A percentile compares a stretch with the other conserved stretches of the same genome.
Conservation (phyloP, 2,329 filamentous ascomycete species). For the Alternaria gansuensis region DNA sequence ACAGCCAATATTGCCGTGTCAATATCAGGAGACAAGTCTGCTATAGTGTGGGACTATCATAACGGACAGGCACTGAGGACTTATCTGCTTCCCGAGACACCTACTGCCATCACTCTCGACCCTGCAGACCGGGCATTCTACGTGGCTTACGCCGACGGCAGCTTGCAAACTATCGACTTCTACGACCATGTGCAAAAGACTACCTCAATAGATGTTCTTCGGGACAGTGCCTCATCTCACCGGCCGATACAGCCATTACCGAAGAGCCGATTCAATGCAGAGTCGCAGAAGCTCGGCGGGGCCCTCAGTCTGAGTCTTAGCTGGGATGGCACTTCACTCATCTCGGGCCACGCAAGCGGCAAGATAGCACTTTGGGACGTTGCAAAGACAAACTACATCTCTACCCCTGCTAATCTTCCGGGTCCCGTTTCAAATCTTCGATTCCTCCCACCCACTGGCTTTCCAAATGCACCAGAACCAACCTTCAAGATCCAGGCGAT, state of each 20-base stretch:
- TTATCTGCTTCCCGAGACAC: conserved; percentile 77
- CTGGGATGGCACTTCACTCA: conserved; percentile 80
- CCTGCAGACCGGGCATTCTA: conserved; percentile 85
- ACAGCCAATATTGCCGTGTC: conserved; percentile 85
- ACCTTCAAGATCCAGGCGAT: conserved; percentile 67
- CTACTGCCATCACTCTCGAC: conserved; percentile 78
- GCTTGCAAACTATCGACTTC: conserved; percentile 81
- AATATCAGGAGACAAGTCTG: conserved; percentile 83
- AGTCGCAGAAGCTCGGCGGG: conserved; percentile 70
- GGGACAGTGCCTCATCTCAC: conserved; percentile 66
- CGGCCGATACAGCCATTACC: conserved; percentile 57
- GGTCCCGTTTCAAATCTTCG: conserved; percentile 82
- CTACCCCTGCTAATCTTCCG: conserved; percentile 75
- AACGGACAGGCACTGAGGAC: conserved; percentile 80
- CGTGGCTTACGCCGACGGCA: conserved; percentile 80
- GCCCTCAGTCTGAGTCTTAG: conserved; percentile 75
- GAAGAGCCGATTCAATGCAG: conserved; percentile 57
- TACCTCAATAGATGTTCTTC: conserved; percentile 51
- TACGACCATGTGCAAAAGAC: conserved; percentile 61
- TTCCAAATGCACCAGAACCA: conserved; percentile 47
- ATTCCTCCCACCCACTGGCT: conserved; percentile 71
- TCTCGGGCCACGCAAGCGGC: conserved; percentile 84
- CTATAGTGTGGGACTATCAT: conserved; percentile 91
- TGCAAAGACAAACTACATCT: conserved; percentile 71
- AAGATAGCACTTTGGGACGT: conserved; percentile 84